phyloP scores from a whole-genome alignment of 202 grass and related monocot genomes.

The Zoysia matrella region DNA sequence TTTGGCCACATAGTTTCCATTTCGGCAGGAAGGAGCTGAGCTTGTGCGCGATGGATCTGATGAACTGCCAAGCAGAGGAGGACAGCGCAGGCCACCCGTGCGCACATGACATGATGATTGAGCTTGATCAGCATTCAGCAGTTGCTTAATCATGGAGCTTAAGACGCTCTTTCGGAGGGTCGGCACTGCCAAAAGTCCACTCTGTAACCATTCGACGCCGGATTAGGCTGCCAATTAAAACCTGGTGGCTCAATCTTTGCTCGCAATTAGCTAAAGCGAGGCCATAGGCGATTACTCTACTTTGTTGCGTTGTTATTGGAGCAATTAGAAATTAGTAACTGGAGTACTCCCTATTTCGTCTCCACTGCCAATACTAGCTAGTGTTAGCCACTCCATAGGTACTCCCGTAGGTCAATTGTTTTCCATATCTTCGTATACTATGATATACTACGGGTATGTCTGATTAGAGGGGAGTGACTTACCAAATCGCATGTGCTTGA shows the following conservation, averaged over 20 bases:
- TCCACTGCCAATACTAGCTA: constrained; percentile 3
- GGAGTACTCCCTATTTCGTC: neutral
- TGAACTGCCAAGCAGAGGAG: constrained; percentile 42
- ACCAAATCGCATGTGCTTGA: constrained; percentile 23
- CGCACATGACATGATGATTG: constrained; percentile 60
- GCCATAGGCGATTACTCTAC: neutral
- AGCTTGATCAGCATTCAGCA: neutral
- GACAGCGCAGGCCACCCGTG: constrained; percentile 47
- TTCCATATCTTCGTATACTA: neutral
- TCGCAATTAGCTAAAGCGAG: constrained; percentile 42
- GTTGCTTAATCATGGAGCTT: constrained; percentile 47
- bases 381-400: neutral
- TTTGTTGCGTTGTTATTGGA: constrained; percentile 1
- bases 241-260: constrained; percentile 12
- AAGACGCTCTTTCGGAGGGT: constrained; percentile 19
- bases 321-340: no score
- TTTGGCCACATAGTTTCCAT: no score
- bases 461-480: neutral
- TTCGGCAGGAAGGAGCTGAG: neutral
- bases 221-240: neutral
- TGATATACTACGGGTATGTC: neutral
- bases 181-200: constrained; percentile 48
- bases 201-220: constrained; percentile 39
- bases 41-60: constrained; percentile 17
- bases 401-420: neutral